Evolutionary conservation across 2,329 filamentous ascomycete genomes (phyloP), one percentile per base, ranked within the genome.

Genomic region (Cladosporium sp.): DNA sequence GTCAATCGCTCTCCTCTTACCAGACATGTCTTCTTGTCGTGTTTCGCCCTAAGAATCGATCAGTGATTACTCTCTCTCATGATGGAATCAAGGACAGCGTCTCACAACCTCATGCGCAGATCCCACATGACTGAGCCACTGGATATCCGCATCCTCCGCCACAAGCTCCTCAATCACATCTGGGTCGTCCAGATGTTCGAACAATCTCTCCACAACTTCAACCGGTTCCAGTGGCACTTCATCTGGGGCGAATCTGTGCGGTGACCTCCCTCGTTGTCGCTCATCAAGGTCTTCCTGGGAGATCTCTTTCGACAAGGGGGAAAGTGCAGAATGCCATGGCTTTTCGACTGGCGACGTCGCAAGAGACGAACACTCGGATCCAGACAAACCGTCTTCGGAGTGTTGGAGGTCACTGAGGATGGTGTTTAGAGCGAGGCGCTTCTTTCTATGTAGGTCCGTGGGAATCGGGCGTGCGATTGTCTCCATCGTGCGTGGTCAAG

Each of bases 291-390:
- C 8, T 15, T 38, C 8, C 7, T 38, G 8, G 7, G 5, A 9
- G 18, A 20, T 19, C 35, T 38, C 32, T 7, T 33, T 13, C 11
- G 12, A 15, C 12, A 13, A 33, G n/a, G n/a, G 32, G 12, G 13
- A 7, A 7, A 16, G 32, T 7, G 15, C 8, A 7, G 32, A 35
- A 35, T 35, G 13, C 11, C 6, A n/a, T n/a, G 13, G 13, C 32
- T 20, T 38, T 16, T 38, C 36, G 7, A 38, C 16, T 11, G 36
- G 36, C 5, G 36, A 19, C 4, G 29, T 15, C 1, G 41, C 41
- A 2, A 43, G 18, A 13, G 41, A 43, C 13, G 41, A 43, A n/a
- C 27, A 43, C 16, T 43, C 41, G n/a, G 41, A 43, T 11, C 41
- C 41, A 13, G 41, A 43, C 8, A 33, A 32, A 11, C 27, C 15